Evolutionary conservation across 139 green algal species (phyloP), one percentile per base, ranked within the genome.

Genomic region (Chlorella vulgaris): DNA sequence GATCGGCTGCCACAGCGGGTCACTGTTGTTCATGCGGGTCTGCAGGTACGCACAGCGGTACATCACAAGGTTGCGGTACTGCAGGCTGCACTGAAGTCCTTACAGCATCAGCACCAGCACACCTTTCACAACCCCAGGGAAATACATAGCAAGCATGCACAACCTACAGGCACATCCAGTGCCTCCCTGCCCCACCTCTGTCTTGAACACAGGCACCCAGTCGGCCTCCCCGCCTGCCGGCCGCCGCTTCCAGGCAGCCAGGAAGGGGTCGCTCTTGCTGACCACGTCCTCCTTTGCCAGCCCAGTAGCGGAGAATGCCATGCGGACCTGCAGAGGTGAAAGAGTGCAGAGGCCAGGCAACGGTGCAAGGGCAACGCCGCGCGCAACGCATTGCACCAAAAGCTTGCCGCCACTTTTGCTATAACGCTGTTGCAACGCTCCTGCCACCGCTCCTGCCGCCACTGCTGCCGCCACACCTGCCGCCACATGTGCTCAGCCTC

Each of bases 1-100:
- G 7, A 76, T 63, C n/a, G 69, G 69, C 42, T 63, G 31, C 69
- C 69, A 76, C 10, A 76, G 24, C 0, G 69, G 69, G 69, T 76
- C 42, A 2, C 28, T 61, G 43, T 76, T 76, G 43, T 76, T 76
- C 26, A 62, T 42, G 10, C 69, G 69, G 26, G 62, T 42, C 69
- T 76, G 69, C n/a, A 24, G n/a, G n/a, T 7, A 38, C 26, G 62
- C 2, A 43, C n/a, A 24, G 62, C 2, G 18, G 29, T 29, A 28
- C n/a, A n/a, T n/a, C n/a, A n/a, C n/a, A n/a, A n/a, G n/a, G n/a
- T n/a, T n/a, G n/a, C n/a, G n/a, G n/a, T n/a, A n/a, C n/a, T n/a
- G n/a, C n/a, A n/a, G n/a, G n/a, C n/a, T n/a, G n/a, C n/a, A n/a
- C n/a, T n/a, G n/a, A n/a, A n/a, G n/a, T n/a, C n/a, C n/a, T n/a